Base-by-base conservation (phyloP, 805 yeast species). In the Candida easanensis region DNA sequence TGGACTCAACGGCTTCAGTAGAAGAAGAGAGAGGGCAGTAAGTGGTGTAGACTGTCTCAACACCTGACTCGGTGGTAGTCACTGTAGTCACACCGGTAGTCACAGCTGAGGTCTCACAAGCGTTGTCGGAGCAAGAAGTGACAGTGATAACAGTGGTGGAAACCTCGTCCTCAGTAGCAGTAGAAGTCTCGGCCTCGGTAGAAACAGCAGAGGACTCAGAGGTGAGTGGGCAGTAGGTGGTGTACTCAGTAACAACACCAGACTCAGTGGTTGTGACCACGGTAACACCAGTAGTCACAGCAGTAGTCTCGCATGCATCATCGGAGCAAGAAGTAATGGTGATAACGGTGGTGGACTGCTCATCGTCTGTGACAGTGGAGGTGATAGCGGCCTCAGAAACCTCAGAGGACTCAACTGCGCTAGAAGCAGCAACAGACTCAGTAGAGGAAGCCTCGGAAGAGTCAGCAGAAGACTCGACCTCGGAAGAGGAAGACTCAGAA, bases 401-500 rank as follows among this genome's bases (percentile, higher is more conserved):
- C 31, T 68, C 62, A 28, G 69, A 57, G 17, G 59, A 44, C 21
- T 50, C 50, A 28, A 45, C 35, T 14, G 38, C 42, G 19, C 50
- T 45, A 25, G 50, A 41, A 13, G 51, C 39, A 38, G 49, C 46
- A 17, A 50, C 41, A 10, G 44, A 38, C 19, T 47, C 32, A 9
- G 16, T 9, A 15, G 42, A 35, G 22, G 35, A 34, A 6, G 32
- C 9, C 8, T 59, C 60, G 25, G 40, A n/a, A 6, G 68, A 62
- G 15, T 61, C 58, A 33, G 68, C 62, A 28, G 69, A 57, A 16
- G 59, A 44, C 21, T 50, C 50, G 26, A 45, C 35, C n/a, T 40
- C 42, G 19, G 52, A 43, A 25, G 50, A 41, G 10, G 51, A 39
- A 17, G 37, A 31, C 5, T 48, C 35, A 23, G 25, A 35, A 9